Conservation (phyloP, 176 grass and related monocot genomes). For the Zoysia japonica region DNA sequence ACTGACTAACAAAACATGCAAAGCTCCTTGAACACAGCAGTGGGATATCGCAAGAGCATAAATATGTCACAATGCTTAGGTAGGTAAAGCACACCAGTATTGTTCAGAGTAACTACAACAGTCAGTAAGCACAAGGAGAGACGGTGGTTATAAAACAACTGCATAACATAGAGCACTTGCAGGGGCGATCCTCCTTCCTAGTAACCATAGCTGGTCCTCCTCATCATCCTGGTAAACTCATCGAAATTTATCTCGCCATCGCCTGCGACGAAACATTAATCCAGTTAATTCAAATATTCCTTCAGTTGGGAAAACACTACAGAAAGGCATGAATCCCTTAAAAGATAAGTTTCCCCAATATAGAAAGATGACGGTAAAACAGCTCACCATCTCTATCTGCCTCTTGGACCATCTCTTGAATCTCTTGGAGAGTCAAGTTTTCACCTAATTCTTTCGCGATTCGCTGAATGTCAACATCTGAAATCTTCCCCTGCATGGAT, state of each 20-base stretch:
- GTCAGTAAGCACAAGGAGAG: not conserved
- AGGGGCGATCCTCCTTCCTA: conserved; percentile 33
- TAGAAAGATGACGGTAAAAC: not conserved
- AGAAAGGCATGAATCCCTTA: not conserved
- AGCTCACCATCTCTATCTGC: conserved; percentile 74
- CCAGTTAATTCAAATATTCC: not conserved
- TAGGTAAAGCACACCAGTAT: not conserved
- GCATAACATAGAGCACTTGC: conserved; percentile 1
- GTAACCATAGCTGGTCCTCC: conserved; percentile 63
- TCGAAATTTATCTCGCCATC: conserved; percentile 83
- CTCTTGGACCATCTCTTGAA: conserved; percentile 81
- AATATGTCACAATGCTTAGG: not conserved
- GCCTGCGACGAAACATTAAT: conserved; percentile 43
- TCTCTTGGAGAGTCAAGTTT: conserved; percentile 77
- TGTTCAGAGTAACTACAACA: conserved; percentile 9
- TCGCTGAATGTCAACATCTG: conserved; percentile 74
- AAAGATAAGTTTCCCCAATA: not conserved
- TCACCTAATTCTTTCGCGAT: conserved; percentile 81
- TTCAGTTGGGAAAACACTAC: not conserved
- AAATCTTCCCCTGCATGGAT: conserved; percentile 77
- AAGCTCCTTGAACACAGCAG: not conserved
- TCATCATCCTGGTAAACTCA: conserved; percentile 83
- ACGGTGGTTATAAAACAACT: conserved; percentile 11
- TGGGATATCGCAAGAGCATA: not conserved
- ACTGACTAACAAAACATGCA: not conserved